phyloP scores from a whole-genome alignment of 176 grass and related monocot species.

The Eragrostis nindensis region DNA sequence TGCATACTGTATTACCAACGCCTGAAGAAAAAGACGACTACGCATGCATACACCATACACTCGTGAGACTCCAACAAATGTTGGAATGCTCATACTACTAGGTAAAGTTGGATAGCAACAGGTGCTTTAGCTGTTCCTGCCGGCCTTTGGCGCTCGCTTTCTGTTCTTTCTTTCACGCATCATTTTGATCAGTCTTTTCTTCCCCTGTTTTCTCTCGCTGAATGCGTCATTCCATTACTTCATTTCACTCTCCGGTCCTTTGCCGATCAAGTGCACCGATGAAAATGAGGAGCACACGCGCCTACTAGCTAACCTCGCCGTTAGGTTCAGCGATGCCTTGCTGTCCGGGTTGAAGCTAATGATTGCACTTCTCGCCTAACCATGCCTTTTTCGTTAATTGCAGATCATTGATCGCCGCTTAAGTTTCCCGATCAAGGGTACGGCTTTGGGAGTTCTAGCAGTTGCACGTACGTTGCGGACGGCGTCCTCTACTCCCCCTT shows the following conservation, averaged over 20 bases:
- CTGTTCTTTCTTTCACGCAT: neutral
- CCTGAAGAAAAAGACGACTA: too few relatives aligned
- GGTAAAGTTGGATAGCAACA: neutral
- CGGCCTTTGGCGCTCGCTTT: neutral
- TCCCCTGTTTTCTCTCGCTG: neutral
- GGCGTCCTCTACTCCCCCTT: too few relatives aligned
- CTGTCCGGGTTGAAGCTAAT: neutral
- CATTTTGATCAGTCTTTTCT: conserved; percentile 22
- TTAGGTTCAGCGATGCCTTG: neutral
- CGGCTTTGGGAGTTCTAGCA: neutral
- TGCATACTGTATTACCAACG: too few relatives aligned
- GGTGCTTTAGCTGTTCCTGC: neutral
- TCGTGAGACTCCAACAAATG: neutral
- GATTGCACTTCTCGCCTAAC: neutral
- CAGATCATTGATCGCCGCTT: too few relatives aligned
- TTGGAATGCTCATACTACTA: neutral
- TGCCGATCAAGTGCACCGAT: neutral
- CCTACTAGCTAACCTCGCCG: neutral
- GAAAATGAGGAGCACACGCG: neutral
- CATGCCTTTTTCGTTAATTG: neutral
- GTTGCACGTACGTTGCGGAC: neutral
- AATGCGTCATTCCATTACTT: neutral
- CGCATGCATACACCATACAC: too few relatives aligned
- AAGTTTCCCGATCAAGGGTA: neutral
- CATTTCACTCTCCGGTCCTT: neutral